Evolutionary conservation across 768 basidiomycete species (phyloP).

Genomic region (Trametes maxima): DNA sequence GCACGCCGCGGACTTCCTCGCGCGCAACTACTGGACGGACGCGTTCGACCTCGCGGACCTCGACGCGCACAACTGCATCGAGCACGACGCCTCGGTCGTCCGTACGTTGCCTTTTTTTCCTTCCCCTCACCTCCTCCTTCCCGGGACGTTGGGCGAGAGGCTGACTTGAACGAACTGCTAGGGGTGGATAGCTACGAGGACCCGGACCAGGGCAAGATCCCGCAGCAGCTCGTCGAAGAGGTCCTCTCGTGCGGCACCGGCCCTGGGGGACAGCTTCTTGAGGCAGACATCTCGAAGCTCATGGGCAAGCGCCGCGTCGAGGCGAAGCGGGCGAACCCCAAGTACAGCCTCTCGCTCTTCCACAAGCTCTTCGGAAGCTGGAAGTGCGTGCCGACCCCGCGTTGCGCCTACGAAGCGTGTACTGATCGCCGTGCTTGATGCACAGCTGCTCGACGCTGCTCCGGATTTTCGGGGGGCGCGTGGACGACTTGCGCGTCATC

Average conservation of each 20-base stretch:
- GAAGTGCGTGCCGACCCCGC: conserved; percentile 51
- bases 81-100: conserved; percentile 66
- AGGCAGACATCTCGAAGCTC: conserved; percentile 58
- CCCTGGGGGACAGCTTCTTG: conserved; percentile 49
- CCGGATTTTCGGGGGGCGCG: conserved; percentile 65
- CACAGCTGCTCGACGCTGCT: conserved; percentile 63
- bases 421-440: neutral
- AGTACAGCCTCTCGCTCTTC: conserved; percentile 51
- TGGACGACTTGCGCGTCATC: conserved; percentile 55
- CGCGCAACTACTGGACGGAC: conserved; percentile 56
- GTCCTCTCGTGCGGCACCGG: conserved; percentile 63
- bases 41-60: conserved; percentile 68
- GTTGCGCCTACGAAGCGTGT: neutral
- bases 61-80: conserved; percentile 74
- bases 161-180: conserved; percentile 26
- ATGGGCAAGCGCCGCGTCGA: conserved; percentile 67
- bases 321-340: conserved; percentile 52
- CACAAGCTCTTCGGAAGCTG: conserved; percentile 69
- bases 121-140: neutral
- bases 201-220: conserved; percentile 58
- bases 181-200: conserved; percentile 53
- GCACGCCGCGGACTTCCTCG: conserved; percentile 58
- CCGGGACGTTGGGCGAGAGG: no score
- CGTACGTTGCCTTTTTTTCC: conserved; percentile 43
- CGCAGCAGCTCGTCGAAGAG: conserved; percentile 50